A percentile compares a stretch with the other conserved stretches of the same genome.
These are phyloP conservation scores for Mallotus repandus DNA, from an alignment of 441 rosid genomes.

Conservation along the genomic window DNA sequence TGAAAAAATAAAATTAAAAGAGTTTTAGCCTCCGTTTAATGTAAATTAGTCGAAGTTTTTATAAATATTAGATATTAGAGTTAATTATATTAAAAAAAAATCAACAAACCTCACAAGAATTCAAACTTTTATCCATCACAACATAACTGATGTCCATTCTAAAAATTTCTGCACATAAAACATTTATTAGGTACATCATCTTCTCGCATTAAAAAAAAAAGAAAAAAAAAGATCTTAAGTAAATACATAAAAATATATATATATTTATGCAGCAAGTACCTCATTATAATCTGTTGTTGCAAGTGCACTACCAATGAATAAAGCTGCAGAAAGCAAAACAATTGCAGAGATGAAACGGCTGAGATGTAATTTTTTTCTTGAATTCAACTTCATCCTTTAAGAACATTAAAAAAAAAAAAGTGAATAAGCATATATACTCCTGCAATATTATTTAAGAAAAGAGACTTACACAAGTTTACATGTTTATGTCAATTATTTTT, in stretches of 20 bases:
- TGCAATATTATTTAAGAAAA: no score
- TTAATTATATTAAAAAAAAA: not conserved
- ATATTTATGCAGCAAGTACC: slow-evolving; percentile 31
- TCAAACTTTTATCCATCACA: slow-evolving; percentile 32
- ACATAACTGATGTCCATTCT: slow-evolving; percentile 39
- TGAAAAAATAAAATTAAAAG: no score
- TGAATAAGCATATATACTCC: not conserved
- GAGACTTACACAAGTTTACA: no score
- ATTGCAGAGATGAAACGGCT: slow-evolving; percentile 35
- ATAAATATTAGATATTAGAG: no score
- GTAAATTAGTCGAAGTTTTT: no score
- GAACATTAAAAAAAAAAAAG: not conserved
- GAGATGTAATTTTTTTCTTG: slow-evolving; percentile 34
- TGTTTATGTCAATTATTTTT: no score
- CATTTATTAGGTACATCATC: no score
- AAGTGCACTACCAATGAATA: slow-evolving; percentile 54
- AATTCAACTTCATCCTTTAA: slow-evolving; percentile 28
- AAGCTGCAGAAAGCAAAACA: slow-evolving; percentile 41
- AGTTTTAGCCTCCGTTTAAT: no score
- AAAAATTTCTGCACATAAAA: slow-evolving; percentile 43
- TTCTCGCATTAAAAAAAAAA: no score
- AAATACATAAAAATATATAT: no score
- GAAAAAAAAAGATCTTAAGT: not conserved
- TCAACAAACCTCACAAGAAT: slow-evolving; percentile 52
- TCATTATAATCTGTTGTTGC: slow-evolving; percentile 45